Evolutionary conservation across 1,284 basidiomycete species (phyloP), one percentile per base, ranked within the genome.

Genomic region (Papiliotrema fonsecae): DNA sequence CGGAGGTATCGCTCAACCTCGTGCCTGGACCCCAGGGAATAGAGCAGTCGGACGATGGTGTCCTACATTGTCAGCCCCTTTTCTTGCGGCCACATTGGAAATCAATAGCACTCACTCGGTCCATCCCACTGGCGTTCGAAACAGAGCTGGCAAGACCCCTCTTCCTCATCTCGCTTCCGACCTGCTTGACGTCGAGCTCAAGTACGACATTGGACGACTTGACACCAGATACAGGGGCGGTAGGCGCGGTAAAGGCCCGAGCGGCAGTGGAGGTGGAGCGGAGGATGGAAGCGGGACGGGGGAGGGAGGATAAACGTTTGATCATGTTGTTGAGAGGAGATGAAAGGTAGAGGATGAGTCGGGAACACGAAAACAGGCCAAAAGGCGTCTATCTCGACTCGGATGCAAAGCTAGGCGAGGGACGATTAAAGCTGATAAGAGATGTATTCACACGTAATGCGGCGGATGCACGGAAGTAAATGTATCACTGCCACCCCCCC

Each of bases 1-100:
- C 92, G 85, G 41, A 97, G 84, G 77, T 97, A 92, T 60, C 92
- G 84, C 72, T 94, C 91, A 55, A 97, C 92, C 74, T 97, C 92
- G 58, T 90, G 87, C 67, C 93, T 90, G 24, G 88, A 89, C 42
- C 92, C 92, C 57, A 97, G 86, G 31, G 91, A 96, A 76, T 96
- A 96, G 37, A 97, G 80, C 19, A 97, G 78, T 45, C 92, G 85
- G 47, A 90, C 90, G 61, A 93, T 93, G 3, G 89, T 93, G 67
- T 93, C 89, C 89, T 92, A 38, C 42, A 18, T n/a, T 24, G 26
- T 43, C 32, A 49, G 50, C 37, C 38, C 22, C 13, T 16, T 22
- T 21, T 39, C 27, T 24, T n/a, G 25, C 13, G 37, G 38, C 10
- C 11, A 19, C 27, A 4, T 19, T 24, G 9, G 18, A 7, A 21